Base-by-base conservation (phyloP, 2,329 filamentous ascomycete species). In the Conoideocrella luteorostrata region DNA sequence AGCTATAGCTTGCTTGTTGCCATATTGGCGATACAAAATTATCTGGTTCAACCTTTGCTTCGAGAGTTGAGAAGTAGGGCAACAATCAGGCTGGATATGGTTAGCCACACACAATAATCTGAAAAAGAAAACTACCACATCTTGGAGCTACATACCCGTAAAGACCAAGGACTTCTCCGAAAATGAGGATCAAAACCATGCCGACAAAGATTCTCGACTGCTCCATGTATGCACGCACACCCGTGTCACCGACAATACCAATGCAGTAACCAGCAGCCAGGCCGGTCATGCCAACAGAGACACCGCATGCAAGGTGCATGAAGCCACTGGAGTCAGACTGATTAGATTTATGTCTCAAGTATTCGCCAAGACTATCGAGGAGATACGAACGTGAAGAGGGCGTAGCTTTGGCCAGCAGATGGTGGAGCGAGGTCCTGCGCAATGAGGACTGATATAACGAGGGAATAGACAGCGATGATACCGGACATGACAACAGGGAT, bases 111-210 rank as follows among this genome's bases (percentile, higher is more conserved):
- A n/a, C n/a, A n/a, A n/a, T n/a, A n/a, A n/a, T n/a, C n/a, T n/a
- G n/a, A n/a, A n/a, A n/a, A n/a, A n/a, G n/a, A n/a, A n/a, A n/a
- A n/a, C n/a, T n/a, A n/a, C n/a, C n/a, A n/a, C n/a, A n/a, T n/a
- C n/a, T n/a, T n/a, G n/a, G n/a, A n/a, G n/a, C n/a, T n/a, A 64
- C 84, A 54, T 75, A 95, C 88, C 93, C 93, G 60, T 98, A 98
- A 24, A 98, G 82, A 65, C 93, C 93, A 62, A 98, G 65, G 15
- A 98, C 93, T 74, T 98, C 93, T 45, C 88, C 93, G 63, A 98
- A 98, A 78, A 98, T 98, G 51, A 97, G 77, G 55, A 97, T 97
- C 57, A 98, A 71, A 37, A 98, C 91, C 93, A 97, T 97, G 66
- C 93, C 93, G 39, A 98, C 93, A 57, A 96, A 98, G 53, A 98